Base-by-base conservation (phyloP, 75 land plant genomes). In the Cryptomeria japonica region DNA sequence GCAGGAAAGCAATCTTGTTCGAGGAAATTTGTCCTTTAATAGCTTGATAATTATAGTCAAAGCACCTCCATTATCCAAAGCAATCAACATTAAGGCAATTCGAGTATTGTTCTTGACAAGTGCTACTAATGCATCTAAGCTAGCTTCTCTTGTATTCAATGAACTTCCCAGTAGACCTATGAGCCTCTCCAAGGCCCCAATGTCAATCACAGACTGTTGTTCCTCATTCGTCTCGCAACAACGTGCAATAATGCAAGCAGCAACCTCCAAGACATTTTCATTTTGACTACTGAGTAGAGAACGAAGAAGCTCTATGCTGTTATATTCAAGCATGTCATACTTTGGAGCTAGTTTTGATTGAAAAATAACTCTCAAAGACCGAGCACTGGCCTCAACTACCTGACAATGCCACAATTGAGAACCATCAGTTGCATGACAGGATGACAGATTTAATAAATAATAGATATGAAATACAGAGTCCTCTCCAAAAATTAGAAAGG, bases 371-470 rank as follows among this genome's bases (percentile, higher is more conserved):
- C 91, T 96, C 41, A 98, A 91, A 31, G 99, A 93, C 11, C 99
- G 96, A 42, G 99, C 99, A 90, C 95, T 89, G 47, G 99, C 97
- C 92, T 97, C 97, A 41, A 96, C 99, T 58, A 98, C 97, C 99
- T 98, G 94, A 25, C 72, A 70, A 58, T 8, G 61, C 70, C 44
- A 37, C 38, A 83, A 88, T 46, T 46, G 5, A 46, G 32, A 46
- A 46, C 28, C 42, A 22, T 82, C 31, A 82, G 51, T 11, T 25
- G 28, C 31, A 82, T 39, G 51, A 15, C 36, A 76, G 28, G 47
- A 83, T 25, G 13, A 79, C 86, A 36, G 19, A 64, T 58, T 58
- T 18, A 64, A 64, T 64, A 64, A 64, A 64, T 18, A 64, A 64
- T 64, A 64, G 28, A 64, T 7, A 8, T 64, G 70, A 64, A 64